phyloP scores from a whole-genome alignment of 139 green algal species.

The Chlorella sp. region DNA sequence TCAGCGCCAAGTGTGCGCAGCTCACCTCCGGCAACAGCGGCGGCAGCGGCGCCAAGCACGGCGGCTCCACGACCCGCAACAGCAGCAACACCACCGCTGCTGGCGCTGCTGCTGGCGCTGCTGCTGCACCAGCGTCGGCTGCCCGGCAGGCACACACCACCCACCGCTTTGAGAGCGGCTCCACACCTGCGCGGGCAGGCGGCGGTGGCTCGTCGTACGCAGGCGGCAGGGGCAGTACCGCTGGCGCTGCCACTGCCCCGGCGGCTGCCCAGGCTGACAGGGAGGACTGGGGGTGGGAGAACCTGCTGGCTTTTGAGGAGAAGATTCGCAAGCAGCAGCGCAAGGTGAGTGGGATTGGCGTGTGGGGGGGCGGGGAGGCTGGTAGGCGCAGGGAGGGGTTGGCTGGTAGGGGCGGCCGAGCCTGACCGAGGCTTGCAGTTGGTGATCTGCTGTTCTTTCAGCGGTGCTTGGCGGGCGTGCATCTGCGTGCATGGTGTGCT shows the following conservation, averaged over 20 bases:
- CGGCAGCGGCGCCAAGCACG: neutral
- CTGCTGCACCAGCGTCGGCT: neutral
- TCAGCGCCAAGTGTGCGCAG: conserved; percentile 15
- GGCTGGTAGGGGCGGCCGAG: too few species aligned
- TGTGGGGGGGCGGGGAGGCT: neutral
- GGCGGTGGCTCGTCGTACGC: neutral
- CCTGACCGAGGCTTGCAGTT: neutral
- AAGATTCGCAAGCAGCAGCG: conserved; percentile 30
- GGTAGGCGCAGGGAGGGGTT: too few species aligned
- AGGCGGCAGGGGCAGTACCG: neutral
- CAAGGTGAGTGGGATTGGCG: neutral
- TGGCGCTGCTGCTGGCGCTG: neutral
- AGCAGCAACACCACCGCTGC: neutral
- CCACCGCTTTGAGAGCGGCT: neutral
- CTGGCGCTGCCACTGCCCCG: neutral
- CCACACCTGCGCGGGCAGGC: neutral
- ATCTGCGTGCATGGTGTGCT: too few species aligned
- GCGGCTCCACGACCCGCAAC: neutral
- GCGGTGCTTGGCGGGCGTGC: too few species aligned
- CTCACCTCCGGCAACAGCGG: neutral
- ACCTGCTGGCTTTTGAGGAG: conserved; percentile 25
- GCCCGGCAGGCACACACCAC: neutral
- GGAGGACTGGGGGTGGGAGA: conserved; percentile 19
- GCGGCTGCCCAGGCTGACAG: neutral
- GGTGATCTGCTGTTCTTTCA: neutral